Evolutionary conservation across 768 basidiomycete genomes (phyloP), one percentile per base, ranked within the genome.

Genomic region (Kwoniella sp.): DNA sequence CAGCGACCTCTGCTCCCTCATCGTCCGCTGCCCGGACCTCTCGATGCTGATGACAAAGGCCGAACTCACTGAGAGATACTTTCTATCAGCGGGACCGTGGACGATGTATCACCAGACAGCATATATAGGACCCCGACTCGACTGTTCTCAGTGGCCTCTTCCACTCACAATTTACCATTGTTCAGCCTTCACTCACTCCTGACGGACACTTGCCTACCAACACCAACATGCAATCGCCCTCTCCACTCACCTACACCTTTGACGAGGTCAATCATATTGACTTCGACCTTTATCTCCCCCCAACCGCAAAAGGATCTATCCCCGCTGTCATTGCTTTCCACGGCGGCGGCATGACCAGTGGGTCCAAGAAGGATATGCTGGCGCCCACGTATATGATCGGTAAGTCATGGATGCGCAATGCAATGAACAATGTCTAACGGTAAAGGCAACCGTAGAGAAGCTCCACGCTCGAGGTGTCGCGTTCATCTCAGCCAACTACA

Each of bases 401-500:
- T 51, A 19, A 34, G 50, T 26, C 36, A 2, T 5, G 10, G 26
- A 25, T 29, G 12, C 12, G 3, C 40, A 47, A 17, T 19, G 8
- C 14, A 22, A 33, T 20, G 12, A n/a, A 26, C 19, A 8, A 28
- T 27, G 23, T 23, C 11, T 20, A 46, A 32, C n/a, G n/a, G n/a
- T 36, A 14, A 7, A 19, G 15, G 34, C 6, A 15, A 36, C 19
- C 33, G 34, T 27, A 51, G 50, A 43, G 23, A 40, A 40, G 34
- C 36, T 43, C 9, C 38, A 43, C 2, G 22, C 50, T 14, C 26
- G 44, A 34, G 41, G 31, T 17, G 32, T 43, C 9, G 15, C 44
- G 7, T 41, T 51, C 12, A 51, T 51, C n/a, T 43, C 50, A 10
- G 28, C 50, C 7, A 51, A 51, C 25, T 51, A 51, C 31, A 28